Base-by-base conservation (phyloP, 768 basidiomycete species). In the Zangia roseola region DNA sequence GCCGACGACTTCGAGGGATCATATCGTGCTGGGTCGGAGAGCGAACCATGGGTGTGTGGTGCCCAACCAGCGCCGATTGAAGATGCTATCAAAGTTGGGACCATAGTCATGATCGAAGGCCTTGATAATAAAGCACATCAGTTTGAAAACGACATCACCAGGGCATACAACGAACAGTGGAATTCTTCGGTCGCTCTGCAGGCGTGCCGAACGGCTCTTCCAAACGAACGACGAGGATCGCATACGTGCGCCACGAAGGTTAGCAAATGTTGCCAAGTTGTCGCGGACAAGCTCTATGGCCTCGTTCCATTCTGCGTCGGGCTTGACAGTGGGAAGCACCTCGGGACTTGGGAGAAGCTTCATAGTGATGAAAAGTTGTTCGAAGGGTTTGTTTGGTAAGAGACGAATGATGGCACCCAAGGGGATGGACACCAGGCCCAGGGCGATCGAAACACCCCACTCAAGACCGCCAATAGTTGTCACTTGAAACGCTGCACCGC, bases 361-460 rank as follows among this genome's bases (percentile, higher is more conserved):
- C 14, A 82, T 19, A 46, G 66, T 63, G 60, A 79, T 71, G 56
- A 87, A 74, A 52, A 84, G 43, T 16, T 71, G 76, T 58, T 91
- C 88, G 61, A 93, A 83, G 0, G 91, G 90, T 28, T 61, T 78
- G 60, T 87, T 93, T 40, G 95, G 95, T 24, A 94, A 66, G 19
- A 83, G 69, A 36, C 95, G 90, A 51, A 94, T 78, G 53, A 93
- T 61, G 31, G 75, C 84, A 44, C 92, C 97, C 58, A 95, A 77
- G 5, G 95, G 97, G 38, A 98, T 82, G 10, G 97, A 86, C 40
- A 93, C 80, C 36, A 86, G 53, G 30, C 95, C 97, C 28, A 97
- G 78, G 41, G 91, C 86, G 33, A 99, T 72, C 1, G 91, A 89
- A 56, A 98, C 91, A 45, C 83, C 94, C 97, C 97, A 99, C 67